Conservation (phyloP, 768 basidiomycete genomes). For the Leccinum sublutescens region DNA sequence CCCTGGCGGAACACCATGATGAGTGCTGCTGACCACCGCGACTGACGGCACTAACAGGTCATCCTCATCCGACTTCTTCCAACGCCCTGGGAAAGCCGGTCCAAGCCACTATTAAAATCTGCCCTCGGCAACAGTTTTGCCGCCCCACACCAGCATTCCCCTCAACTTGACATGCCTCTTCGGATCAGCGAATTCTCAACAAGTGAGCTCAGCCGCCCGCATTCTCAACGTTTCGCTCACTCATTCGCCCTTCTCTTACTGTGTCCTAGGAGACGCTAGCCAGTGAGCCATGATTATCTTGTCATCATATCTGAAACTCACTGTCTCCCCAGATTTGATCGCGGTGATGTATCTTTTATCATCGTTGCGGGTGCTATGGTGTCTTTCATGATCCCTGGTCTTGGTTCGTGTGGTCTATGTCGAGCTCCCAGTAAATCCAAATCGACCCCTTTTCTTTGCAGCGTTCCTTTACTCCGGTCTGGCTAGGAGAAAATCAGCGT, state of each 20-base stretch:
- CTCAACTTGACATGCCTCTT: neutral
- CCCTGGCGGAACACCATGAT: too few species aligned
- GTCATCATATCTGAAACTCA: constrained; percentile 4
- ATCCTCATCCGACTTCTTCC: neutral
- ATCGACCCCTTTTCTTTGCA: constrained; percentile 22
- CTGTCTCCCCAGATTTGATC: constrained; percentile 51
- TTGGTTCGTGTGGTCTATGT: constrained; percentile 42
- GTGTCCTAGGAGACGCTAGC: constrained; percentile 19
- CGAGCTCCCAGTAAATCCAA: neutral
- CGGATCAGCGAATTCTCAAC: neutral
- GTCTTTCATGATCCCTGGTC: constrained; percentile 74
- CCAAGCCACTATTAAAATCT: neutral
- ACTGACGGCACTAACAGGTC: too few species aligned
- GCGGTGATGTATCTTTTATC: constrained; percentile 72
- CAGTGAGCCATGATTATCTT: constrained; percentile 26
- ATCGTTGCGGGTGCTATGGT: constrained; percentile 68
- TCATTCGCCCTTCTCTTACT: constrained; percentile 6
- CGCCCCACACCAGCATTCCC: neutral
- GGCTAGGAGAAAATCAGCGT: constrained; percentile 63
- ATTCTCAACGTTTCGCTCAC: constrained; percentile 6
- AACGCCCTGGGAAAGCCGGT: neutral
- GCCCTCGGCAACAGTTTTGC: neutral
- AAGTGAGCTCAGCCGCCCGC: neutral
- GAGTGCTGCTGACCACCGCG: too few species aligned
- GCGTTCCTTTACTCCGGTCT: constrained; percentile 76